Conservation (phyloP, 2,329 filamentous ascomycete species). For the Neofusicoccum parvum region DNA sequence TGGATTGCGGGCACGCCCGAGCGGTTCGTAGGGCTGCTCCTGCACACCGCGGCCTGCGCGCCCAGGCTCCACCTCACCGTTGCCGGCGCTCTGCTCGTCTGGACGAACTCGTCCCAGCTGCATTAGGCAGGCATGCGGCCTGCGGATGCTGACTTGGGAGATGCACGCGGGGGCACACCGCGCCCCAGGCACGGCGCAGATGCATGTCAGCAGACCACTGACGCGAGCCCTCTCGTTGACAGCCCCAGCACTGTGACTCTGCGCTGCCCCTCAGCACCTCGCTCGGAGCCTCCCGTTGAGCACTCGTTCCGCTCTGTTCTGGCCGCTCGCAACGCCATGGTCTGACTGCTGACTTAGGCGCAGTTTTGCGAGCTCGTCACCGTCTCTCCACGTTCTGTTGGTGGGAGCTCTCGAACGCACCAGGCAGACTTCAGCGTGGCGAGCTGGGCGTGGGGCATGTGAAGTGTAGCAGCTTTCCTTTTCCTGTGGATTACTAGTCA, state of each 20-base stretch:
- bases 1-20: not conserved
- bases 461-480: not conserved
- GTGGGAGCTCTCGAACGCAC: too few species aligned
- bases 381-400: too few species aligned
- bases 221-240: not conserved
- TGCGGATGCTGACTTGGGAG: not conserved
- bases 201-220: constrained; percentile 12
- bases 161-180: constrained; percentile 13
- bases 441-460: not conserved
- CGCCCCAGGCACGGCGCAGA: constrained; percentile 12
- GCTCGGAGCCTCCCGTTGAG: not conserved
- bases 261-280: not conserved
- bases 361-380: not conserved
- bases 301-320: not conserved
- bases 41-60: not conserved
- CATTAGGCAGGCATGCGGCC: not conserved
- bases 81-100: not conserved
- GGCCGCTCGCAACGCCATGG: not conserved
- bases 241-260: not conserved
- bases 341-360: not conserved
- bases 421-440: not conserved
- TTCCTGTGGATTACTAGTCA: not conserved
- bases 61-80: not conserved
- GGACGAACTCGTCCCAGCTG: not conserved
- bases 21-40: constrained; percentile 9